A percentile compares a stretch with the other conserved stretches of the same genome.
phyloP scores from a whole-genome alignment of 2,329 filamentous ascomycete genomes.

The Paracamarosporium sp. region DNA sequence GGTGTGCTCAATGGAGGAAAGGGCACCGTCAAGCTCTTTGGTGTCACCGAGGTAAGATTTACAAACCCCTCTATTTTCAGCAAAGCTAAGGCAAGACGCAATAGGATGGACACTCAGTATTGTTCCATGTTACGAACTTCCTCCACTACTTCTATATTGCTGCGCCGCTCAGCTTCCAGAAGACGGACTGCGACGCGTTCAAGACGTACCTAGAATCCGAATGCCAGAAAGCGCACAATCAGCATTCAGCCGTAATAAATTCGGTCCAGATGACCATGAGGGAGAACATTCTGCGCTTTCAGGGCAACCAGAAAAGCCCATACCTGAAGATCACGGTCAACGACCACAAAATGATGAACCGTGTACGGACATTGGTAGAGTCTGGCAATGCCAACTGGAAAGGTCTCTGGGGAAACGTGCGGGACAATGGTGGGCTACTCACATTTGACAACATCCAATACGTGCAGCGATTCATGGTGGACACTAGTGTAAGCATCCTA shows the following conservation, averaged over 20 bases:
- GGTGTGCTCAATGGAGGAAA: slow-evolving; percentile 79
- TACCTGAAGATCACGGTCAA: slow-evolving; percentile 94
- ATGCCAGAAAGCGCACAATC: slow-evolving; percentile 61
- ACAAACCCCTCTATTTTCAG: not conserved
- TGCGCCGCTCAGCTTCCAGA: slow-evolving; percentile 81
- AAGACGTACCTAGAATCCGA: slow-evolving; percentile 81
- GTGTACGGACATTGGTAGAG: slow-evolving; percentile 78
- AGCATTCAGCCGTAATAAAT: slow-evolving; percentile 75
- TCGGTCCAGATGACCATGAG: slow-evolving; percentile 82
- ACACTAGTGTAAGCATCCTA: slow-evolving; percentile 71
- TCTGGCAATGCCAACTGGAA: slow-evolving; percentile 84
- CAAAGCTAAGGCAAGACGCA: slow-evolving; percentile 16
- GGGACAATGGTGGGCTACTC: slow-evolving; percentile 71
- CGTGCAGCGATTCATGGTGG: slow-evolving; percentile 95
- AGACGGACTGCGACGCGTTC: slow-evolving; percentile 78
- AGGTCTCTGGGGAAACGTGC: slow-evolving; percentile 73
- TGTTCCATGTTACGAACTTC: slow-evolving; percentile 95
- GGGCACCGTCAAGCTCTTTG: slow-evolving; percentile 87
- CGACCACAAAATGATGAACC: slow-evolving; percentile 83
- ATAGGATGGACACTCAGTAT: slow-evolving; percentile 81
- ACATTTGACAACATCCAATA: slow-evolving; percentile 98
- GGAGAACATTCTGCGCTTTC: slow-evolving; percentile 93
- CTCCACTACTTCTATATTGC: slow-evolving; percentile 95
- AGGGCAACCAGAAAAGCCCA: slow-evolving; percentile 88
- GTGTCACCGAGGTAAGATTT: slow-evolving; percentile 75